Evolutionary conservation across 345 rosid species (phyloP), one percentile per base, ranked within the genome.

Genomic region (Aquilaria malaccensis): DNA sequence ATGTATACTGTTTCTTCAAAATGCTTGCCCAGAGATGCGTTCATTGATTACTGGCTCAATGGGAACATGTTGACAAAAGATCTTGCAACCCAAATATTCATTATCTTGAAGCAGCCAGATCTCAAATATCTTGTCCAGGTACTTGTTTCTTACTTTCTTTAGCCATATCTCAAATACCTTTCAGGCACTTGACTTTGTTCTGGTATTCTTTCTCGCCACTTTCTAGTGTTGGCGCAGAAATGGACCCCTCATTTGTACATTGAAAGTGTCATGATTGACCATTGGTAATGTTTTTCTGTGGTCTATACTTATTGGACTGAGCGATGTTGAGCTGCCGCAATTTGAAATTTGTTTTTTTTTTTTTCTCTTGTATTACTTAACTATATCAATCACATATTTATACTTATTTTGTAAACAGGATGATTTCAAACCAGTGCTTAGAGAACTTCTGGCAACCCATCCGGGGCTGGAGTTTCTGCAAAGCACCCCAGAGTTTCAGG

Each of bases 401-500:
- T 45, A 10, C 12, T 30, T 32, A 56, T 64, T 50, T 72, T 50
- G 50, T 69, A 13, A 32, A 63, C 75, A 94, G 99, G 96, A 83
- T 60, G 96, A 94, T 76, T 90, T 94, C 80, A 94, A 90, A 75
- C 83, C 88, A 58, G 77, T 94, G 50, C 97, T 94, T 60, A 81
- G 72, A 63, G 99, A 94, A 78, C 76, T 94, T 43, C 74, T 94
- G 78, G 85, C 96, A 48, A 86, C 97, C 71, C 99, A 94, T 79
- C 95, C 96, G 4, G 99, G 99, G 60, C 78, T 94, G 71, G 99
- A 94, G 65, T 94, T 94, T 79, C 76, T 94, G 67, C 97, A 90
- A 70, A 86, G 91, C 69, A 94, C 97, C 41, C 99, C 99, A 47
- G 99, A 94, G 81, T 94, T 94, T 81, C 99, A 94, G 71, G 99